phyloP scores from a whole-genome alignment of 345 rosid genomes.

The Gossypium mustelinum region DNA sequence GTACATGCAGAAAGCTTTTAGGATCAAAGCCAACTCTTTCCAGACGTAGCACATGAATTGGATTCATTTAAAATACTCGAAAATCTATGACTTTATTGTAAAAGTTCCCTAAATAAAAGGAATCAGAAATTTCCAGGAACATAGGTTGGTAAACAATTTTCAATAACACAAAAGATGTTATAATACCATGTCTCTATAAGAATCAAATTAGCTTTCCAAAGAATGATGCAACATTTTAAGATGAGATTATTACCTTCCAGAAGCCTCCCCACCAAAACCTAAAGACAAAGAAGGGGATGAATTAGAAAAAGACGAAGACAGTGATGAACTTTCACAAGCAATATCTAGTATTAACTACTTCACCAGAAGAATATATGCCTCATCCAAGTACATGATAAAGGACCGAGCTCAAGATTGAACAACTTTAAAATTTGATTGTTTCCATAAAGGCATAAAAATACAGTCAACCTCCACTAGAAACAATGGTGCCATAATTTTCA shows the following conservation, averaged over 20 bases:
- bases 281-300: slow-evolving; percentile 22
- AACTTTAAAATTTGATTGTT: neutral
- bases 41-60: neutral
- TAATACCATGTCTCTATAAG: neutral
- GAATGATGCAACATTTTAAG: neutral
- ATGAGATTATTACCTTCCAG: slow-evolving; percentile 73
- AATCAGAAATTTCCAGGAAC: neutral
- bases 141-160: neutral
- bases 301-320: slow-evolving; percentile 15
- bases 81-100: neutral
- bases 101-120: neutral
- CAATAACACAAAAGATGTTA: slow-evolving; percentile 3
- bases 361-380: neutral
- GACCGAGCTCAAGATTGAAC: neutral
- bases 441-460: neutral
- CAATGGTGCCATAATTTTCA: neutral
- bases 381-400: neutral
- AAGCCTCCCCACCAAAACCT: slow-evolving; percentile 99
- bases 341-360: neutral
- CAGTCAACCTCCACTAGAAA: neutral
- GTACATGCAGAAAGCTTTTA: slow-evolving; percentile 3
- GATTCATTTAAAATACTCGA: neutral
- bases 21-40: neutral
- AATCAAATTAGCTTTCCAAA: neutral
- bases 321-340: neutral